Evolutionary conservation across 768 basidiomycete genomes (phyloP).

Genomic region (Trametes coccinea): DNA sequence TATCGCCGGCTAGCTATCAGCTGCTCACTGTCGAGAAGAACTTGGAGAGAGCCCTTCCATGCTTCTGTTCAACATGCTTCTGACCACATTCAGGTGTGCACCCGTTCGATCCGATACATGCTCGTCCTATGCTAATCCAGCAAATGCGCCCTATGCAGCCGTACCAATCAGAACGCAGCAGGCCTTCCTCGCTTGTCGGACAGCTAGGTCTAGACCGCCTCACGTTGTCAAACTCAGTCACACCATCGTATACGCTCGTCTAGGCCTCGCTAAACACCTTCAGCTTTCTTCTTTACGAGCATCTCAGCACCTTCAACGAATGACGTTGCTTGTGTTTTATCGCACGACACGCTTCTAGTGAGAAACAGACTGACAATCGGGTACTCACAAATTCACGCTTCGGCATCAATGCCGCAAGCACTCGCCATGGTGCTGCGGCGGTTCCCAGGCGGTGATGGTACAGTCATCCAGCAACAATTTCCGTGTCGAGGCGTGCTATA

Average conservation of each 20-base stretch:
- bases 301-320: not conserved
- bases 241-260: not conserved
- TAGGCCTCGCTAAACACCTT: not conserved
- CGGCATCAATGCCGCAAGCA: not conserved
- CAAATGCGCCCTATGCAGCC: not conserved
- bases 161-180: slow-evolving; percentile 7
- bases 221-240: not conserved
- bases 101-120: slow-evolving; percentile 1
- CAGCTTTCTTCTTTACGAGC: not conserved
- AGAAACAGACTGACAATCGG: slow-evolving; percentile 1
- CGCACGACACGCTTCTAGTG: slow-evolving; percentile 15
- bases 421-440: slow-evolving; percentile 9
- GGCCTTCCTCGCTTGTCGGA: not conserved
- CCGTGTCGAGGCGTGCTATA: slow-evolving; percentile 12
- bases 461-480: slow-evolving; percentile 9
- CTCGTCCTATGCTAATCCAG: slow-evolving; percentile 13
- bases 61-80: not conserved
- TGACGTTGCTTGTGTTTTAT: not conserved
- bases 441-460: slow-evolving; percentile 7
- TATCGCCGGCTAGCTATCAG: not conserved
- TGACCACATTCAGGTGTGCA: not conserved
- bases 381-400: not conserved
- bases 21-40: no score
- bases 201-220: not conserved
- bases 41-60: not conserved